phyloP scores from a whole-genome alignment of 495 filamentous ascomycete species.

The Aspergillus bridgeri region DNA sequence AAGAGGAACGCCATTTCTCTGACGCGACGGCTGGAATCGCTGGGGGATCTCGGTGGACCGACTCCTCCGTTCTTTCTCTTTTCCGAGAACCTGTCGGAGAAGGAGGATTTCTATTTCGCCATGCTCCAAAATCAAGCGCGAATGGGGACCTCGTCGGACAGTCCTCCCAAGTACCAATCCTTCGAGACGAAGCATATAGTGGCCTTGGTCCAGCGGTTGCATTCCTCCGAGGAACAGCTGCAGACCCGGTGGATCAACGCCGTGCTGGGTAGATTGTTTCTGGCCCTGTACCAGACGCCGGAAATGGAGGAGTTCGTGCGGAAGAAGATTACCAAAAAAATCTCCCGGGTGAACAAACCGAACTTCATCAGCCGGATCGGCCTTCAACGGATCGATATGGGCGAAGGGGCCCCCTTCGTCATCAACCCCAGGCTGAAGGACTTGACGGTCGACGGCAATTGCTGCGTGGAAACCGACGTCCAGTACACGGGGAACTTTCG shows the following conservation, averaged over 20 bases:
- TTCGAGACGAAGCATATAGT: slow-evolving; percentile 85
- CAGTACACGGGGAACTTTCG: slow-evolving; percentile 86
- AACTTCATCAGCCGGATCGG: slow-evolving; percentile 80
- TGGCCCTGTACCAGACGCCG: slow-evolving; percentile 80
- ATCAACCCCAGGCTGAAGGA: slow-evolving; percentile 88
- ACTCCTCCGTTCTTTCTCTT: slow-evolving; percentile 88
- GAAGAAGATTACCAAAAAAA: slow-evolving; percentile 93
- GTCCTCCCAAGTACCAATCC: slow-evolving; percentile 67
- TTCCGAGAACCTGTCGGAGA: slow-evolving; percentile 88
- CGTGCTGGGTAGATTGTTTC: slow-evolving; percentile 79
- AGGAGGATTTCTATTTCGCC: slow-evolving; percentile 97
- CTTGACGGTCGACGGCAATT: slow-evolving; percentile 85
- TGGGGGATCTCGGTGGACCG: slow-evolving; percentile 55
- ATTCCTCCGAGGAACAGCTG: slow-evolving; percentile 87
- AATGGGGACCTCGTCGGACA: slow-evolving; percentile 50
- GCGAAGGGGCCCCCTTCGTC: slow-evolving; percentile 81
- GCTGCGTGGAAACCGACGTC: slow-evolving; percentile 78
- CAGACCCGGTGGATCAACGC: slow-evolving; percentile 96
- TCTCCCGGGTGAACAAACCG: slow-evolving; percentile 86
- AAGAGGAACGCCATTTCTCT: slow-evolving; percentile 93
- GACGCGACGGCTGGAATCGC: slow-evolving; percentile 60
- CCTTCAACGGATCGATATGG: slow-evolving; percentile 79
- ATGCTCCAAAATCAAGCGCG: slow-evolving; percentile 81
- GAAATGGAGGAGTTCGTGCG: slow-evolving; percentile 74
- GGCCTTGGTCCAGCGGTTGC: slow-evolving; percentile 78